phyloP scores from a whole-genome alignment of 129 eudicot species.

The Artemisia annua region DNA sequence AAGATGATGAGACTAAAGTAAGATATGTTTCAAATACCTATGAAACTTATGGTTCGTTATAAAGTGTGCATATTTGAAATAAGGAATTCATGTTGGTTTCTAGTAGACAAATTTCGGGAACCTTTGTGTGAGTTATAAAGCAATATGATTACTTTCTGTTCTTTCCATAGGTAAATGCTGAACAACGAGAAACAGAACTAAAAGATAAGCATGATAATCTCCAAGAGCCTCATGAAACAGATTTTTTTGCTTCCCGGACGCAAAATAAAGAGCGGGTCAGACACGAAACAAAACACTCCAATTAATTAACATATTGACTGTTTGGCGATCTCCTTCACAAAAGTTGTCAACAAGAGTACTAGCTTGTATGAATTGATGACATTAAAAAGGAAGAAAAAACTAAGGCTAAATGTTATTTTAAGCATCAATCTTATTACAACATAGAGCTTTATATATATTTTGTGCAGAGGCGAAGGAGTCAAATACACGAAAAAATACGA shows the following conservation, averaged over 20 bases:
- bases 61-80: no score
- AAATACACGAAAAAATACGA: conserved; percentile 21
- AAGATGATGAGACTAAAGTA: conserved; percentile 23
- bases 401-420: not conserved
- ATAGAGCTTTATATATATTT: conserved; percentile 10
- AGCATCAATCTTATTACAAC: not conserved
- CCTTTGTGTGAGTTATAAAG: not conserved
- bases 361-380: not conserved
- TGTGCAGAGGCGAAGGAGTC: conserved; percentile 33
- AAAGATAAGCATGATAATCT: not conserved
- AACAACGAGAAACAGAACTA: not conserved
- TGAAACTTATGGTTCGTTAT: no score
- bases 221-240: conserved; percentile 16
- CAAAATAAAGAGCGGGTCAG: conserved; percentile 12
- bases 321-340: not conserved
- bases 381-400: not conserved
- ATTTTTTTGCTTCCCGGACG: not conserved
- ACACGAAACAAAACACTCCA: not conserved
- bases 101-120: no score
- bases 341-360: not conserved
- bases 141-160: not conserved
- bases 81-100: not conserved
- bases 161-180: conserved; percentile 14
- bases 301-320: not conserved
- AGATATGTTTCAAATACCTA: not conserved